phyloP scores from a whole-genome alignment of 805 yeast genomes.

The Yamadazyma laniorum region DNA sequence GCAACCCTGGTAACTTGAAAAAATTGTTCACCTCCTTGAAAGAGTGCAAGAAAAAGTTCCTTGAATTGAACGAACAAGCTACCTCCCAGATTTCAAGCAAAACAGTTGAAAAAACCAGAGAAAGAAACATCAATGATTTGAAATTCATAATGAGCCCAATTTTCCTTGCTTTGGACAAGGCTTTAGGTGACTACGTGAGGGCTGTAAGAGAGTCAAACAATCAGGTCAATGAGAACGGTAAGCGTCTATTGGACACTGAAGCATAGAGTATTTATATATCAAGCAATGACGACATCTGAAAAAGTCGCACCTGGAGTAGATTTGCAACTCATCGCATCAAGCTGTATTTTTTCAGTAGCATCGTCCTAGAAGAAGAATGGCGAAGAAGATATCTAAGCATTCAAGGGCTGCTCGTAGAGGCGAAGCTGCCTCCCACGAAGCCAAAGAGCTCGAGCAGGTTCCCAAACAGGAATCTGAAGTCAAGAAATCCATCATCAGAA shows the following conservation, averaged over 20 bases:
- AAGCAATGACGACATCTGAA: too few species aligned
- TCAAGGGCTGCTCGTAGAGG: slow-evolving; percentile 81
- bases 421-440: slow-evolving; percentile 42
- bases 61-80: slow-evolving; percentile 25
- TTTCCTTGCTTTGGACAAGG: slow-evolving; percentile 31
- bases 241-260: slow-evolving; percentile 21
- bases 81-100: slow-evolving; percentile 17
- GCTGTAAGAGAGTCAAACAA: slow-evolving; percentile 22
- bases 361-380: too few species aligned
- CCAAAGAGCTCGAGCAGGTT: slow-evolving; percentile 47
- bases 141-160: slow-evolving; percentile 32
- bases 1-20: slow-evolving; percentile 37
- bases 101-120: slow-evolving; percentile 28
- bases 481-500: slow-evolving; percentile 63
- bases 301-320: too few species aligned
- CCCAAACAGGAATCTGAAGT: slow-evolving; percentile 60
- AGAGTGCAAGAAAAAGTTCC: slow-evolving; percentile 30
- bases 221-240: slow-evolving; percentile 34
- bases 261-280: not conserved
- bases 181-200: slow-evolving; percentile 32
- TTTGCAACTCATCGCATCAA: slow-evolving; percentile 1
- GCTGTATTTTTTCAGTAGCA: too few species aligned
- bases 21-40: slow-evolving; percentile 37
- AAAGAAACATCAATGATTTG: slow-evolving; percentile 33
- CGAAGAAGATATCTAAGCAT: slow-evolving; percentile 55